Evolutionary conservation across 2,329 filamentous ascomycete genomes (phyloP), one percentile per base, ranked within the genome.

Genomic region (Nothopassalora personata): DNA sequence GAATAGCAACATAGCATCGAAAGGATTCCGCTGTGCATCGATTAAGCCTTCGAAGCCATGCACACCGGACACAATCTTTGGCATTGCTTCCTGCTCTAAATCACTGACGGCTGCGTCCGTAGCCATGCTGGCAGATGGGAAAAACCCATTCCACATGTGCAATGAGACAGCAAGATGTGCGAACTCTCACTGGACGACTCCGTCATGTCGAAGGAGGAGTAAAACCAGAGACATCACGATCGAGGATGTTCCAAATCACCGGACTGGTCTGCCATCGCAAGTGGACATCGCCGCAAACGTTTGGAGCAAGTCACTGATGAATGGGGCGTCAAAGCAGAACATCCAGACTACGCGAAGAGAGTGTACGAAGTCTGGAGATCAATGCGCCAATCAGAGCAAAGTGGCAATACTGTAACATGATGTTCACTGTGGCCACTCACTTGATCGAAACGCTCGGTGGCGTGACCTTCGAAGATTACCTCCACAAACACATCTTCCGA

Each of bases 71-170:
- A 84, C 82, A 0, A 73, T 85, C 2, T 85, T 81, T 71, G 82
- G 80, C 59, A 76, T 75, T 2, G 84, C 77, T 1, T 84, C 81
- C 46, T 83, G 78, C 1, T 83, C 81, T 19, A 86, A 86, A 67
- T 79, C 81, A 2, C 77, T 83, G 50, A 80, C 78, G 0, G 77
- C 79, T 1, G 81, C 81, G 0, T 74, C 76, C 0, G 68, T 86
- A 2, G 76, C 79, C 1, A 67, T 83, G 2, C 76, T 85, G 7
- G 72, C 83, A n/a, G n/a, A n/a, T 5, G 75, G 77, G n/a, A 73
- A 79, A 7, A 73, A 76, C 69, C 73, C 0, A 72, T 69, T 57
- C 68, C 72, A 13, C 59, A 74, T 2, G 64, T 78, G 2, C 72
- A 77, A 36, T 84, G 81, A 79, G 68, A 73, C 3, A 79, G 80